Percentiles rank a stretch among this genome's conserved stretches.
These are phyloP conservation scores for Tylopilus vinaceipallidus DNA, from an alignment of 768 basidiomycete genomes.

Conservation along the genomic window DNA sequence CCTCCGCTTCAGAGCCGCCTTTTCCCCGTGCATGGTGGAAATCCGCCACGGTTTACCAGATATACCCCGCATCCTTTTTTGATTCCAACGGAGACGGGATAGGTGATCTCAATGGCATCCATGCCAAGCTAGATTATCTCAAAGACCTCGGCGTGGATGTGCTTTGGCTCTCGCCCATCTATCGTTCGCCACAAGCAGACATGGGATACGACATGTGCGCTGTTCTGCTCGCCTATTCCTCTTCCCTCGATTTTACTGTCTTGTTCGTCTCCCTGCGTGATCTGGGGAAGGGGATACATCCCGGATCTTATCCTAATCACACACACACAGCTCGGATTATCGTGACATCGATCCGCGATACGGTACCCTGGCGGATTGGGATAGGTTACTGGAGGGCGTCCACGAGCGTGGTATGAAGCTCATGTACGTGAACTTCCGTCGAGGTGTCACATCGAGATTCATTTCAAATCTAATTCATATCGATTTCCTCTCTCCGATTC, in stretches of 20 bases:
- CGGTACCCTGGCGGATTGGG: slow-evolving; percentile 63
- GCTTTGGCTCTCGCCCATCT: slow-evolving; percentile 63
- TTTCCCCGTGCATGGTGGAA: slow-evolving; percentile 53
- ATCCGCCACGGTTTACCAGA: slow-evolving; percentile 58
- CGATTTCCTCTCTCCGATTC: background rate
- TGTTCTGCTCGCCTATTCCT: background rate
- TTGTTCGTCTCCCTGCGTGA: background rate
- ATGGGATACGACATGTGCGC: slow-evolving; percentile 76
- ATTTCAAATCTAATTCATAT: slow-evolving; percentile 3
- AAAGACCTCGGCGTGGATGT: slow-evolving; percentile 65
- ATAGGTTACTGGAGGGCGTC: slow-evolving; percentile 47
- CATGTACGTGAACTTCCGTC: slow-evolving; percentile 41
- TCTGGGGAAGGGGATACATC: background rate
- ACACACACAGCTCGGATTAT: slow-evolving; percentile 55
- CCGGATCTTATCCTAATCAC: slow-evolving; percentile 15
- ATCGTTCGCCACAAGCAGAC: slow-evolving; percentile 63
- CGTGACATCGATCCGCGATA: slow-evolving; percentile 60
- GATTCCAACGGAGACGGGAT: slow-evolving; percentile 72
- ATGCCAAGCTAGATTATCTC: slow-evolving; percentile 63
- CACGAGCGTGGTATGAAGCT: slow-evolving; percentile 70
- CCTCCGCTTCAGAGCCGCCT: slow-evolving; percentile 12
- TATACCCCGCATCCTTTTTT: slow-evolving; percentile 68
- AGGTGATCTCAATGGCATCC: slow-evolving; percentile 69
- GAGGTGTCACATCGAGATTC: slow-evolving; percentile 16
- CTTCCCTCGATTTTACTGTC: background rate